Evolutionary conservation across 495 filamentous ascomycete genomes (phyloP).

Genomic region (Penicillium canescens): DNA sequence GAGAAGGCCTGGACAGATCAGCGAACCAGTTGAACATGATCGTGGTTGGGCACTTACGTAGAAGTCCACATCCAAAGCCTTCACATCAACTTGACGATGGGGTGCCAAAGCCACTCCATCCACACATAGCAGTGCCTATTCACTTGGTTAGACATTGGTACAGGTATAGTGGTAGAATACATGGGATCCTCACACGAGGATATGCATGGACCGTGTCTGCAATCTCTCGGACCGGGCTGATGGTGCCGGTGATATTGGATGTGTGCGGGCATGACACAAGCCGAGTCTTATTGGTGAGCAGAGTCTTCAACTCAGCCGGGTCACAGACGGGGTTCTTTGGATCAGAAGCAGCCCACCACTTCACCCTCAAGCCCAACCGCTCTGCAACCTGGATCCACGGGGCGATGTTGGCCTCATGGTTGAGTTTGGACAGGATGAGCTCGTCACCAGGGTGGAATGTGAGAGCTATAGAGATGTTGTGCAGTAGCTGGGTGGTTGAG

Average conservation of each 20-base stretch:
- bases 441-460: constrained; percentile 60
- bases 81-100: constrained; percentile 66
- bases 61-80: constrained; percentile 65
- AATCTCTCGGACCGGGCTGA: constrained; percentile 57
- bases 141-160: background rate
- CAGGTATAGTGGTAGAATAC: constrained; percentile 22
- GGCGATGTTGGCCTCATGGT: constrained; percentile 73
- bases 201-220: constrained; percentile 49
- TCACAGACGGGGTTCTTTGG: constrained; percentile 55
- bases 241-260: constrained; percentile 68
- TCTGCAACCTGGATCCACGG: constrained; percentile 66
- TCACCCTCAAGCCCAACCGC: constrained; percentile 55
- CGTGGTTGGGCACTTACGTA: constrained; percentile 51
- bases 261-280: constrained; percentile 70
- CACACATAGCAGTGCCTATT: constrained; percentile 45
- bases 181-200: constrained; percentile 27
- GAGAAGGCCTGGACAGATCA: constrained; percentile 45
- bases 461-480: constrained; percentile 65
- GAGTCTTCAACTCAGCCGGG: constrained; percentile 46
- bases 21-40: constrained; percentile 44
- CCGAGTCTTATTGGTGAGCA: constrained; percentile 59
- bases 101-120: constrained; percentile 73
- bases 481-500: constrained; percentile 71
- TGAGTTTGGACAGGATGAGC: constrained; percentile 63
- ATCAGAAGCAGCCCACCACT: constrained; percentile 58